phyloP scores from a whole-genome alignment of 179 eudicot species.

The Sideroxylon spinosum region DNA sequence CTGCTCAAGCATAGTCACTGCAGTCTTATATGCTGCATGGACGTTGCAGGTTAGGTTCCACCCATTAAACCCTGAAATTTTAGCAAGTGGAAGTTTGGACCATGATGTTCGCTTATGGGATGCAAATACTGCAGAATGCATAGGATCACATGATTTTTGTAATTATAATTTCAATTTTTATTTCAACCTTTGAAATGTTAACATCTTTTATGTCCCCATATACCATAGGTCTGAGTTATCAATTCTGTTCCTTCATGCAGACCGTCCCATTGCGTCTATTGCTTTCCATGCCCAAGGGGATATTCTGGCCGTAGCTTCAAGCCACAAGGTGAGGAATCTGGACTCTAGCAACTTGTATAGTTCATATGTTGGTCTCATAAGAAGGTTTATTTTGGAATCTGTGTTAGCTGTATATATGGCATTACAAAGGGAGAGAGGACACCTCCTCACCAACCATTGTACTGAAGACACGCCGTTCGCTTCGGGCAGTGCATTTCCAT shows the following conservation, averaged over 20 bases:
- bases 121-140: constrained; percentile 82
- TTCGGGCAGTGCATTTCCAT: constrained; percentile 86
- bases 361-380: neutral
- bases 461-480: constrained; percentile 70
- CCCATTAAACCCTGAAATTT: constrained; percentile 70
- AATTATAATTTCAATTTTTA: constrained; percentile 21
- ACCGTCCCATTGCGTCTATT: constrained; percentile 97
- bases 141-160: constrained; percentile 92
- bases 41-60: constrained; percentile 88
- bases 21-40: constrained; percentile 8
- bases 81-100: constrained; percentile 96
- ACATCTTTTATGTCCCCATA: neutral
- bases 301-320: constrained; percentile 95
- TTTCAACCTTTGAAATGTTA: neutral
- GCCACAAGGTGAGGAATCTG: constrained; percentile 71
- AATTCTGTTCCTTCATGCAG: constrained; percentile 36
- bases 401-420: constrained; percentile 69
- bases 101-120: constrained; percentile 98
- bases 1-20: neutral
- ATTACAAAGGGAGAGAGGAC: constrained; percentile 70
- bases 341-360: neutral
- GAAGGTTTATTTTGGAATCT: constrained; percentile 13
- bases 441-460: constrained; percentile 57
- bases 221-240: constrained; percentile 7
- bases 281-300: constrained; percentile 98